These are phyloP conservation scores for Aurifilum marmelostoma DNA, from an alignment of 2,329 filamentous ascomycete genomes.

Conservation along the genomic window DNA sequence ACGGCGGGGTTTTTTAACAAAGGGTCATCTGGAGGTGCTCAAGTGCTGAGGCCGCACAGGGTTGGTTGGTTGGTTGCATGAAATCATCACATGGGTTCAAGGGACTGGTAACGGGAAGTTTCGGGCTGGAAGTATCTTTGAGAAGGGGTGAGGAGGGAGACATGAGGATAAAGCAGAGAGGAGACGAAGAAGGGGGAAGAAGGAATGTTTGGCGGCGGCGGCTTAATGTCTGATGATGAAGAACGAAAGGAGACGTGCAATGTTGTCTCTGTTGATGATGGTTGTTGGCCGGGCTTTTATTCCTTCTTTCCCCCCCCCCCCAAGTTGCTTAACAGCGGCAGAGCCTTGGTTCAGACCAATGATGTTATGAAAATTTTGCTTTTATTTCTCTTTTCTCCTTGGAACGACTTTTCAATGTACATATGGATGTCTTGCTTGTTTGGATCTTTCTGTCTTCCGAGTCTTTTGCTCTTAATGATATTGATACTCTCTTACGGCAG, in stretches of 20 bases:
- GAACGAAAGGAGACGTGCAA: neutral
- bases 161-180: neutral
- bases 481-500: neutral
- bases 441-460: neutral
- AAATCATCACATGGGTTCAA: neutral
- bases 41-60: conserved; percentile 20
- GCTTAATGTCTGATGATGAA: conserved; percentile 11
- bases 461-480: neutral
- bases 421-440: neutral
- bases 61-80: conserved; percentile 6
- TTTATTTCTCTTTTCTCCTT: neutral
- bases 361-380: neutral
- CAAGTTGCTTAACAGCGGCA: neutral
- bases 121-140: neutral
- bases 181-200: neutral
- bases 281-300: neutral
- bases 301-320: too few species aligned
- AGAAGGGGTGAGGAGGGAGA: neutral
- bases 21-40: conserved; percentile 20
- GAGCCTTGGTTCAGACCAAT: neutral
- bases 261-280: neutral
- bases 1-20: conserved; percentile 1
- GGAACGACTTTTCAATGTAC: neutral
- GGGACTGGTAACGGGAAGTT: conserved; percentile 1
- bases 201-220: neutral